phyloP scores from a whole-genome alignment of 192 early-diverging fungal genomes.

The Funneliformis mosseae region DNA sequence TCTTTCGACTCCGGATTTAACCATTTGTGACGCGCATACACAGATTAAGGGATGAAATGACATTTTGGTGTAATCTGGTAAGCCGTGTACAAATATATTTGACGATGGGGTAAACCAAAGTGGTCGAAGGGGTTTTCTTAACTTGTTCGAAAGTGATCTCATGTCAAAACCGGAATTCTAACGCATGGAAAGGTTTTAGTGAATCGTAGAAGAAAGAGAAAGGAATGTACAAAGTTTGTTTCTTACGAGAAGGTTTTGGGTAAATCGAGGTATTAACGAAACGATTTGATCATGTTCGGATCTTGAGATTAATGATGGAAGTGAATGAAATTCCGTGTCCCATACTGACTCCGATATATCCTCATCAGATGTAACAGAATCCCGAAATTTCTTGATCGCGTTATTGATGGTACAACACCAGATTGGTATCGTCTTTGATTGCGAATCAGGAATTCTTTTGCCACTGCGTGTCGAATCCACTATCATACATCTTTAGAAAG shows the following conservation, averaged over 20 bases:
- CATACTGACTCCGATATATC: constrained; percentile 34
- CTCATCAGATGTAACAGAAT: constrained; percentile 8
- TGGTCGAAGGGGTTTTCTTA: constrained; percentile 74
- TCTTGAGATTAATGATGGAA: constrained; percentile 61
- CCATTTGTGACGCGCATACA: constrained; percentile 71
- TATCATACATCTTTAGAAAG: constrained; percentile 65
- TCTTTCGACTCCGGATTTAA: constrained; percentile 49
- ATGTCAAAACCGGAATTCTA: constrained; percentile 51
- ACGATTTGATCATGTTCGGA: constrained; percentile 76
- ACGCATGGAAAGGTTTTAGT: neutral
- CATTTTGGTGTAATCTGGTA: constrained; percentile 51
- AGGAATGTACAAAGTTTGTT: neutral
- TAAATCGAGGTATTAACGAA: constrained; percentile 58
- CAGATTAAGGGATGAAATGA: constrained; percentile 77
- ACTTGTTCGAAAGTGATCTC: constrained; percentile 20
- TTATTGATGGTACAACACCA: constrained; percentile 84
- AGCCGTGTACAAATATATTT: constrained; percentile 41
- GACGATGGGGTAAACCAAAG: constrained; percentile 80
- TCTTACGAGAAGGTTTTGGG: constrained; percentile 53
- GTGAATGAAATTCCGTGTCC: constrained; percentile 66
- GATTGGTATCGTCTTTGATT: constrained; percentile 87
- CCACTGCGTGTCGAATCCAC: constrained; percentile 88
- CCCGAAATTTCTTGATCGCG: constrained; percentile 41
- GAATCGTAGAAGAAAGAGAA: constrained; percentile 6
- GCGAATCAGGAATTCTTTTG: constrained; percentile 80